Evolutionary conservation across 2,329 filamentous ascomycete genomes (phyloP).

Genomic region (Colletotrichum liaoningense): DNA sequence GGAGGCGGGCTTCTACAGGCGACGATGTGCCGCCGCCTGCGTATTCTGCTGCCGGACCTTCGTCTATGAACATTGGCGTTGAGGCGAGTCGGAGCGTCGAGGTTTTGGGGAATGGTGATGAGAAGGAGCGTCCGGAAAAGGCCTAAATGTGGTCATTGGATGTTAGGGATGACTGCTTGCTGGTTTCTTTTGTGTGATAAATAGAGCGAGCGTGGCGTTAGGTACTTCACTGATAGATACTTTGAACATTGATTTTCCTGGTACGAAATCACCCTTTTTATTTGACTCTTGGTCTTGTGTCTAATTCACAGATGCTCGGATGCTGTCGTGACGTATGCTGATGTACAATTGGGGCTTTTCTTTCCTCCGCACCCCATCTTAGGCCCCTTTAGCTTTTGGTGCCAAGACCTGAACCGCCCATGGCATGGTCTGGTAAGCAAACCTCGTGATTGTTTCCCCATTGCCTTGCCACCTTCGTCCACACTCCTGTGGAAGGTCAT

Average conservation of each 20-base stretch:
- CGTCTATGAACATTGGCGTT: background rate
- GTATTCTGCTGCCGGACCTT: slow-evolving; percentile 15
- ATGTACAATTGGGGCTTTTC: slow-evolving; percentile 26
- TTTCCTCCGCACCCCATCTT: background rate
- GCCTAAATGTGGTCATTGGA: background rate
- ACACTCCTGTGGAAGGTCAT: background rate
- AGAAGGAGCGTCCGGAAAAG: slow-evolving; percentile 1
- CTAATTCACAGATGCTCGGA: slow-evolving; percentile 32
- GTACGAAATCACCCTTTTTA: slow-evolving; percentile 17
- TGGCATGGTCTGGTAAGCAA: background rate
- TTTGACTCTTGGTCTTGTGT: slow-evolving; percentile 14
- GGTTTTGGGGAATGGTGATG: background rate
- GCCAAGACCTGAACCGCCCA: background rate
- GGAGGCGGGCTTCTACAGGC: background rate
- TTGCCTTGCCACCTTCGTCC: background rate
- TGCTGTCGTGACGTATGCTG: slow-evolving; percentile 29
- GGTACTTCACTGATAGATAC: background rate
- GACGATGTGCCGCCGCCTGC: slow-evolving; percentile 26
- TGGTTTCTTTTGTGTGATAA: background rate
- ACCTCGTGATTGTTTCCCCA: background rate
- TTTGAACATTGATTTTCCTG: background rate
- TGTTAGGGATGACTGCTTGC: background rate
- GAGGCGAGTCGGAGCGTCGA: slow-evolving; percentile 22
- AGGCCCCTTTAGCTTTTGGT: background rate
- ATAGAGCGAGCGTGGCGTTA: slow-evolving; percentile 23